Evolutionary conservation across 768 basidiomycete species (phyloP).

Genomic region (Hericium rajendrae): DNA sequence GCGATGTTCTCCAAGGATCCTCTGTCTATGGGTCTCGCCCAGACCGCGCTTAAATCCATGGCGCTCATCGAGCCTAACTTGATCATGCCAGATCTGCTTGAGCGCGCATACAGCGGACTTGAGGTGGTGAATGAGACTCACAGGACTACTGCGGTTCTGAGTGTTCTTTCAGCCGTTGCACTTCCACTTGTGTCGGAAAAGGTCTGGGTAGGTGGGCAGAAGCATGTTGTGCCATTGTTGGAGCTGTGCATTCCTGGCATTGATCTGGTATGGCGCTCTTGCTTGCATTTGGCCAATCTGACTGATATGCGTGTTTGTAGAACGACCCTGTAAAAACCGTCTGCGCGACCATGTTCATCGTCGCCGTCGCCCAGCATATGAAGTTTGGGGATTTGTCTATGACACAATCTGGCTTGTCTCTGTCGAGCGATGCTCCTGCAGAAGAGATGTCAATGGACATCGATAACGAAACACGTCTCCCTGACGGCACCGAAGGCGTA

Average conservation of each 20-base stretch:
- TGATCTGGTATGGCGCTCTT: conserved; percentile 51
- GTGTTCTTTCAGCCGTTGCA: conserved; percentile 69
- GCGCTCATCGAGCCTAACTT: conserved; percentile 73
- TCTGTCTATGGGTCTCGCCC: conserved; percentile 70
- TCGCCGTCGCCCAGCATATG: conserved; percentile 62
- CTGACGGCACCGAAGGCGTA: conserved; percentile 39
- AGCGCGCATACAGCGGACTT: conserved; percentile 85
- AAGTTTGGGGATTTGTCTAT: conserved; percentile 70
- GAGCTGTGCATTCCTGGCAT: conserved; percentile 89
- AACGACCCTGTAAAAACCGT: conserved; percentile 77
- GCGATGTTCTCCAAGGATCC: conserved; percentile 88
- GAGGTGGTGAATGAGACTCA: conserved; percentile 94
- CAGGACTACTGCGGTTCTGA: conserved; percentile 84
- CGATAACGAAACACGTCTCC: conserved; percentile 38
- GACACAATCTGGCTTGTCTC: conserved; percentile 44
- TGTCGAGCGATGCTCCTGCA: conserved; percentile 43
- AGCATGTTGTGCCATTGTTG: conserved; percentile 78
- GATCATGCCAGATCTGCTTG: conserved; percentile 85
- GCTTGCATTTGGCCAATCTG: not conserved
- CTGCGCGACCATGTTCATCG: conserved; percentile 72
- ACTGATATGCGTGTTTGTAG: conserved; percentile 24
- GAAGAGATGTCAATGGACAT: conserved; percentile 43
- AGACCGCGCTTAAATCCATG: conserved; percentile 68
- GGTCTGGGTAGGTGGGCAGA: conserved; percentile 79
- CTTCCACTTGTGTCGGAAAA: conserved; percentile 68